Base-by-base conservation (phyloP, 352 stramenopile genomes). In the Phytophthora hibernalis region DNA sequence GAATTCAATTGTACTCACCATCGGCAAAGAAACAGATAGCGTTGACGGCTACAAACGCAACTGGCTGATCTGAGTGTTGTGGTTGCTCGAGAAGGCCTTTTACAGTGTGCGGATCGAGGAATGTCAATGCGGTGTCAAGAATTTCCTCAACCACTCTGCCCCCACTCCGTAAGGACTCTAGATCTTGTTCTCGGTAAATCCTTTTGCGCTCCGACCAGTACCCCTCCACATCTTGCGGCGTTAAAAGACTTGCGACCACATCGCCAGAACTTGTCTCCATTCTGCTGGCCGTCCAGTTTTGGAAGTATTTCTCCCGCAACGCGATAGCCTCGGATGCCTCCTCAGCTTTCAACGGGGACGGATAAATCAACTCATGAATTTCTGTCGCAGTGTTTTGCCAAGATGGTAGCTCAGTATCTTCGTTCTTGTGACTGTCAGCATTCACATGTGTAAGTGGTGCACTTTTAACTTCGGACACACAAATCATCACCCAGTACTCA, bases 11-110 rank as follows among this genome's bases (percentile, higher is more conserved):
- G 31, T 28, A 59, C 72, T 28, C 65, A 90, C 82, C 81, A 62
- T 90, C 74, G 6, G 80, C 80, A 40, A 92, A 89, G 43, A 93
- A 87, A 58, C 85, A 93, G 40, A 93, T 90, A 26, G 76, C 79
- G 65, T 93, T 93, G 43, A 90, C 70, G 8, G 80, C 74, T 18
- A 83, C 65, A 40, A 90, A 83, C 1, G 47, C 45, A 13, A n/a
- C 68, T 18, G 64, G 59, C 9, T 72, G 43, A 18, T 68, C 53
- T 9, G 24, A 43, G 8, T 43, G 35, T 44, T 74, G 33, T 5
- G 64, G 28, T 42, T 83, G 42, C 1, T 61, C 38, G 9, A 88
- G 57, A 12, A 89, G 50, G 16, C 68, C 40, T 15, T 68, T 60
- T 6, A 86, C 65, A 2, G 73, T 69, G 12, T 74, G 47, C 9